phyloP scores from a whole-genome alignment of 257 asterid species.

The Solanum peruvianum region DNA sequence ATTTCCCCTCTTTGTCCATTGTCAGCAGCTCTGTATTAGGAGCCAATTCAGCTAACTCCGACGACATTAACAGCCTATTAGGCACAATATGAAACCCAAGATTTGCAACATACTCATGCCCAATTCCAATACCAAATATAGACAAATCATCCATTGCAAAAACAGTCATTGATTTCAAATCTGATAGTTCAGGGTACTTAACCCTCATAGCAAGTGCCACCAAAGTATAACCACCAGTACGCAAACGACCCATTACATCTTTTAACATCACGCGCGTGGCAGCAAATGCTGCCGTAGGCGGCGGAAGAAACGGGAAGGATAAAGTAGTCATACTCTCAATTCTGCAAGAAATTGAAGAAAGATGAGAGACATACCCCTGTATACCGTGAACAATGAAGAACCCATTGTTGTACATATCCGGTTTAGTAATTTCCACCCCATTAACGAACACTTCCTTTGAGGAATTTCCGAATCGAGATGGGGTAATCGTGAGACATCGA shows the following conservation, averaged over 20 bases:
- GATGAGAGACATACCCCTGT: slow-evolving; percentile 51
- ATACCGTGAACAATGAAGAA: slow-evolving; percentile 45
- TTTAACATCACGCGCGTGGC: slow-evolving; percentile 40
- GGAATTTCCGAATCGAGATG: slow-evolving; percentile 16
- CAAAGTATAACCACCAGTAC: slow-evolving; percentile 43
- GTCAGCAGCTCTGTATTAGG: slow-evolving; percentile 37
- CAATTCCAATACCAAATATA: slow-evolving; percentile 42
- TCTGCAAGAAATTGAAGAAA: slow-evolving; percentile 59
- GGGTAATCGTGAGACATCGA: slow-evolving; percentile 65
- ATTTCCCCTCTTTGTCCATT: slow-evolving; percentile 33
- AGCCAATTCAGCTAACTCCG: slow-evolving; percentile 32
- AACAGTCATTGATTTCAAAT: slow-evolving; percentile 40
- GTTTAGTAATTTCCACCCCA: slow-evolving; percentile 48
- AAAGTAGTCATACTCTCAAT: slow-evolving; percentile 46
- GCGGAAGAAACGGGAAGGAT: slow-evolving; percentile 30
- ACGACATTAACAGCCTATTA: slow-evolving; percentile 33
- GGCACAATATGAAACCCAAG: slow-evolving; percentile 60
- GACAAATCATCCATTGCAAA: slow-evolving; percentile 65
- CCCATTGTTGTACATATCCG: slow-evolving; percentile 68
- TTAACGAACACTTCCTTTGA: slow-evolving; percentile 36
- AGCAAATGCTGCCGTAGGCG: slow-evolving; percentile 21
- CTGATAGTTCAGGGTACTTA: slow-evolving; percentile 37
- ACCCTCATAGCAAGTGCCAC: slow-evolving; percentile 54
- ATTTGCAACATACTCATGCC: slow-evolving; percentile 47
- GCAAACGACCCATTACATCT: slow-evolving; percentile 48